Conservation (phyloP, 2,329 filamentous ascomycete genomes). For the Trichoderma breve region DNA sequence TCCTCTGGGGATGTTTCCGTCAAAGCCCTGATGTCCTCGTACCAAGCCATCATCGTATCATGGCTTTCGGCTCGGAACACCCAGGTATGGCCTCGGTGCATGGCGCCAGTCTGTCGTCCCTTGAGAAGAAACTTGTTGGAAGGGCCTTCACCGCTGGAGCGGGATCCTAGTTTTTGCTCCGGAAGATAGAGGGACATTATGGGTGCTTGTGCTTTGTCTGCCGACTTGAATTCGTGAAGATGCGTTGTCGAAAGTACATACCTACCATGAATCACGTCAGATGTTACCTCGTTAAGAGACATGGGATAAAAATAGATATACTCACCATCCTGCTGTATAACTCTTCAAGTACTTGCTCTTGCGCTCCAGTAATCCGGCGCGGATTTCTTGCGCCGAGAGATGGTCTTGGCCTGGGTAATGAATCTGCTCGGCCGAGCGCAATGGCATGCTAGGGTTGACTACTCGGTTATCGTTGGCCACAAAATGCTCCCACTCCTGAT, state of each 20-base stretch:
- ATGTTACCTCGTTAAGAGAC: background rate
- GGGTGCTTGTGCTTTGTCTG: slow-evolving; percentile 84
- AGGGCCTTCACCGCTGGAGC: slow-evolving; percentile 75
- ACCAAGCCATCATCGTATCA: slow-evolving; percentile 97
- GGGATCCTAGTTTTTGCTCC: slow-evolving; percentile 92
- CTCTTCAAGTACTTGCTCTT: slow-evolving; percentile 99
- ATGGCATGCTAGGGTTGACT: slow-evolving; percentile 76
- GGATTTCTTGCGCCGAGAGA: slow-evolving; percentile 76
- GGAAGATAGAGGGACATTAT: slow-evolving; percentile 95
- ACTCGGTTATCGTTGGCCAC: slow-evolving; percentile 80
- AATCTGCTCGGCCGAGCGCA: slow-evolving; percentile 78
- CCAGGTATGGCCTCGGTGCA: slow-evolving; percentile 81
- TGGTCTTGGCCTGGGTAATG: slow-evolving; percentile 89
- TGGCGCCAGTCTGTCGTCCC: slow-evolving; percentile 85
- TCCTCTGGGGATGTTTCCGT: slow-evolving; percentile 88
- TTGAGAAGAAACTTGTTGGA: slow-evolving; percentile 99
- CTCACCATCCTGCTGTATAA: slow-evolving; percentile 91
- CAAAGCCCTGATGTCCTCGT: slow-evolving; percentile 84
- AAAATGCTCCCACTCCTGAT: slow-evolving; percentile 85
- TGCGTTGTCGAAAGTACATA: slow-evolving; percentile 96
- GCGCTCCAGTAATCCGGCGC: slow-evolving; percentile 87
- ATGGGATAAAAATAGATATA: background rate
- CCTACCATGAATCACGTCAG: slow-evolving; percentile 46
- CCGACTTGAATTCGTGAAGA: slow-evolving; percentile 98
- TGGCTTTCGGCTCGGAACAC: slow-evolving; percentile 70